Evolutionary conservation across 1,284 basidiomycete genomes (phyloP).

Genomic region (Pseudozyma tsukubaensis): DNA sequence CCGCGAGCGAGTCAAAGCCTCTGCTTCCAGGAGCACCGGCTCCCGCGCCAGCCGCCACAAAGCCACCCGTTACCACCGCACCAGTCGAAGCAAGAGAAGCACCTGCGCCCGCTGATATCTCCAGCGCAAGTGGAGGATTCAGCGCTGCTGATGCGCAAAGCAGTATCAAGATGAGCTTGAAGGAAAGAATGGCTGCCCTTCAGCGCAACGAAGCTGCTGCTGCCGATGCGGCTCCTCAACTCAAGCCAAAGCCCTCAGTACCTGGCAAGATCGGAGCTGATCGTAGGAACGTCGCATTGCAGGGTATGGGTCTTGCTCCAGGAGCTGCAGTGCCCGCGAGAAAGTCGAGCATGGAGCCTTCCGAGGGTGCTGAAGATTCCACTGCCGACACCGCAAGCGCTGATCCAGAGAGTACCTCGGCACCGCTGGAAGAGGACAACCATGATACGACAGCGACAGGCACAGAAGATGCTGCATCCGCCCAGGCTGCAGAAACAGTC

Average conservation of each 20-base stretch:
- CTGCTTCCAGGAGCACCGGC: constrained; percentile 49
- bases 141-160: constrained; percentile 65
- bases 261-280: constrained; percentile 53
- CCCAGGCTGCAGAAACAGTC: constrained; percentile 6
- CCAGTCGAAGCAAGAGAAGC: constrained; percentile 9
- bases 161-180: constrained; percentile 67
- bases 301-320: constrained; percentile 51
- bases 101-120: constrained; percentile 21
- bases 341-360: constrained; percentile 25
- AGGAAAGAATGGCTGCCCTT: constrained; percentile 67
- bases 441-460: constrained; percentile 5
- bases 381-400: constrained; percentile 2
- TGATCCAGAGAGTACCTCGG: neutral
- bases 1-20: constrained; percentile 52
- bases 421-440: constrained; percentile 1
- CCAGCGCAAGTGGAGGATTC: constrained; percentile 34
- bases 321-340: constrained; percentile 15
- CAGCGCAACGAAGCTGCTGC: constrained; percentile 56
- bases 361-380: neutral
- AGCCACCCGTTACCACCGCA: constrained; percentile 10
- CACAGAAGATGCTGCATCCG: constrained; percentile 5
- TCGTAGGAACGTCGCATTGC: constrained; percentile 44
- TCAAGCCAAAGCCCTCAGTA: constrained; percentile 37
- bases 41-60: constrained; percentile 14
- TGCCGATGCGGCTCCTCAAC: constrained; percentile 32